Base-by-base conservation (phyloP, 768 basidiomycete genomes). In the Lactarius psammicola region DNA sequence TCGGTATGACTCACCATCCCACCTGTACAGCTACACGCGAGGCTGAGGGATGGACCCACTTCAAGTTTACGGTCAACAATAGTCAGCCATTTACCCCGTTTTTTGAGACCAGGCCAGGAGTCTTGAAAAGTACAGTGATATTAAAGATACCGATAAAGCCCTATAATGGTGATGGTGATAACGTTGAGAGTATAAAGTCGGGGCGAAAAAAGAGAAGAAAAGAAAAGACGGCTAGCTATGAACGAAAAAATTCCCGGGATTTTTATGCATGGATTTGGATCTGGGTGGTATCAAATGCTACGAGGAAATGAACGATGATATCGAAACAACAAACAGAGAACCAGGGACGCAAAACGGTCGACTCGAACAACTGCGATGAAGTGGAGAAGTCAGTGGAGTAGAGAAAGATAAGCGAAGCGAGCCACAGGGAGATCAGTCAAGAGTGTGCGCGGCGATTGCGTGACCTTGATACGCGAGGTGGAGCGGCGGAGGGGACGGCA, bases 381-480 rank as follows among this genome's bases (percentile, higher is more conserved):
- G 7, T n/a, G 49, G 59, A 42, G 28, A 40, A n/a, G 53, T 33
- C 38, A 59, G 7, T 13, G 31, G n/a, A 15, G 33, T 36, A 9
- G 23, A 13, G 4, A 56, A n/a, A 10, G 11, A 18, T 10, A 15
- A 26, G 7, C 13, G 36, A 17, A 26, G 3, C 13, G 36, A 11
- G 28, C 26, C 1, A n/a, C 6, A 26, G 36, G 5, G 30, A 54
- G 9, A 18, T 20, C 26, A 8, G n/a, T 64, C 46, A 65, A 26
- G 67, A 31, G 26, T 68, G 63, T 28, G 60, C 56, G 23, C 81
- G 82, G 64, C 85, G 82, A 46, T 80, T 80, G 69, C 85, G 84
- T 66, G 84, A 83, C 74, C 87, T 87, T 44, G 84, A 80, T 55
- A 73, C 76, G 60, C 85, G 81, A 0, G 82, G 81, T 26, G 78